These are phyloP conservation scores for Geotrichum citri-aurantii DNA, from an alignment of 1,139 yeast species.

Conservation along the genomic window DNA sequence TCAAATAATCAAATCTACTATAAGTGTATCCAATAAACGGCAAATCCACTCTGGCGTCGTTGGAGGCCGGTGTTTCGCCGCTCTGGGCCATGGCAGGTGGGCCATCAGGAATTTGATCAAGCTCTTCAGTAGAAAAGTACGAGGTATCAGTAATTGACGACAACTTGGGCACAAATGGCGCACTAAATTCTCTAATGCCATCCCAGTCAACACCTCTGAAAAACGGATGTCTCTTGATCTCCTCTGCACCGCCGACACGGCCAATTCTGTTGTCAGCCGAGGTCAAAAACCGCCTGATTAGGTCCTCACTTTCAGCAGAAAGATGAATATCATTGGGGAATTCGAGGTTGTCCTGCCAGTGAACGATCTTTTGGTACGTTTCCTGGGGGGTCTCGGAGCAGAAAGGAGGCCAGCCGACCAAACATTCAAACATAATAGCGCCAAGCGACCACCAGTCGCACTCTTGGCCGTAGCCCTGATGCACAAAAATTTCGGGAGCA, in stretches of 20 bases:
- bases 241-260: constrained; percentile 88
- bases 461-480: constrained; percentile 98
- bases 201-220: constrained; percentile 95
- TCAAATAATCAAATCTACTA: constrained; percentile 85
- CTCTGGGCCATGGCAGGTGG: constrained; percentile 42
- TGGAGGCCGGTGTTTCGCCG: constrained; percentile 32
- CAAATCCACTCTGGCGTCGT: constrained; percentile 78
- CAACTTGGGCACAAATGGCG: constrained; percentile 85
- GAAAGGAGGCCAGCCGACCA: constrained; percentile 99
- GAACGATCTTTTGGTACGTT: constrained; percentile 87
- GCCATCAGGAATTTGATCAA: constrained; percentile 90
- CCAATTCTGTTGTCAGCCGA: constrained; percentile 84
- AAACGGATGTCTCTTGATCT: constrained; percentile 85
- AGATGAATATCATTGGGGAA: constrained; percentile 96
- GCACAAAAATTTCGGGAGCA: constrained; percentile 95
- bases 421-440: constrained; percentile 97
- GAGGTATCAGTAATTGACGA: constrained; percentile 91
- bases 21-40: constrained; percentile 97
- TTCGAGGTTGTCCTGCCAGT: constrained; percentile 89
- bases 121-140: constrained; percentile 96
- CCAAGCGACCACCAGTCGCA: constrained; percentile 99
- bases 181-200: constrained; percentile 83
- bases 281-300: constrained; percentile 76
- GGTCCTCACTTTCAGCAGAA: constrained; percentile 89
- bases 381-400: constrained; percentile 99